Evolutionary conservation across 2,329 filamentous ascomycete species (phyloP).

Genomic region (Exophiala xenobiotica): DNA sequence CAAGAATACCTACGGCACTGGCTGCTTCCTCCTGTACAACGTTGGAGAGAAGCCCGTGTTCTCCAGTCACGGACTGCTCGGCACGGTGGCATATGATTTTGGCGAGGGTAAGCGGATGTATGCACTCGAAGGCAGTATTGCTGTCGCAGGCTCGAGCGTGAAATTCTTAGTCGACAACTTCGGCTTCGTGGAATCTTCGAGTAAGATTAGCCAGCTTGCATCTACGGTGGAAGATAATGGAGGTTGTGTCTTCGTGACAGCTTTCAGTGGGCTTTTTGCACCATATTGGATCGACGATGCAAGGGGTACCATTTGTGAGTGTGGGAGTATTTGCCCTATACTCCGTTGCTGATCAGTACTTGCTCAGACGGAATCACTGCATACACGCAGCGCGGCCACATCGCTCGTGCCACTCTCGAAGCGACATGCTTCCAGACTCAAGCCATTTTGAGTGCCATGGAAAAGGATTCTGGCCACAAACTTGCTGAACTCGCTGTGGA

Average conservation of each 20-base stretch:
- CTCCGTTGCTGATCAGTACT: background rate
- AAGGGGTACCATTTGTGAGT: conserved; percentile 69
- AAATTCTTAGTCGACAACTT: conserved; percentile 71
- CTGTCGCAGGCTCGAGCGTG: conserved; percentile 76
- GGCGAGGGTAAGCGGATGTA: conserved; percentile 69
- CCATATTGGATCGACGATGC: conserved; percentile 95
- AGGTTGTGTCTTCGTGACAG: conserved; percentile 82
- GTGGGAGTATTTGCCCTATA: background rate
- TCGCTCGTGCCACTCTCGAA: conserved; percentile 84
- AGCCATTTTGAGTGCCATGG: conserved; percentile 91
- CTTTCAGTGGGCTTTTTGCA: conserved; percentile 85
- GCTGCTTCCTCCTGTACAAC: conserved; percentile 86
- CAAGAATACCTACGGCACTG: conserved; percentile 89
- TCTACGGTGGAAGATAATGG: conserved; percentile 70
- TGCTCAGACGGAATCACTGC: conserved; percentile 70
- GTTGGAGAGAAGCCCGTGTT: conserved; percentile 82
- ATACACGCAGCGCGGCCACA: conserved; percentile 81
- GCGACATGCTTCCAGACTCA: conserved; percentile 91
- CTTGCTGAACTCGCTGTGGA: conserved; percentile 77
- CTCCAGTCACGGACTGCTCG: conserved; percentile 76
- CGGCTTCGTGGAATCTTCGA: conserved; percentile 59
- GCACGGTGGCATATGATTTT: conserved; percentile 83
- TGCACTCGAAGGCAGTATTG: conserved; percentile 79
- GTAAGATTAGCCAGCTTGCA: conserved; percentile 64
- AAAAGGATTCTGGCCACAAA: conserved; percentile 74